Evolutionary conservation across 805 yeast species (phyloP).

Genomic region (Grigorovia jiainica): DNA sequence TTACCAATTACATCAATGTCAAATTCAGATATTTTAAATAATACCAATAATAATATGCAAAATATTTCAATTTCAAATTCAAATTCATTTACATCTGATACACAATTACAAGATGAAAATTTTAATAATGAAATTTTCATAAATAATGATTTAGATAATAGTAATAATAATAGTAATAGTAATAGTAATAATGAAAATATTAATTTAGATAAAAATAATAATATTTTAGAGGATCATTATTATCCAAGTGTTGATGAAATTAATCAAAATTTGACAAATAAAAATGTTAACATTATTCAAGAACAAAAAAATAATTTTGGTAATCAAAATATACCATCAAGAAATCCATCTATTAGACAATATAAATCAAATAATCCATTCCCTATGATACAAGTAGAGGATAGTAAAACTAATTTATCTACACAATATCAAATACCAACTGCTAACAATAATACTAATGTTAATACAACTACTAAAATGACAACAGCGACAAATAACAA

Average conservation of each 20-base stretch:
- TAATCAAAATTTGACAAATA: constrained; percentile 3
- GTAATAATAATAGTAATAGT: no score
- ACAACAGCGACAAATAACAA: constrained; percentile 1
- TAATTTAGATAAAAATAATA: not conserved
- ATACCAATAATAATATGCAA: no score
- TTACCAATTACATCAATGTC: constrained; percentile 1
- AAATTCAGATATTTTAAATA: no score
- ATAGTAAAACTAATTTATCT: not conserved
- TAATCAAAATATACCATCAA: not conserved
- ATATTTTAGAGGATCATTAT: constrained; percentile 3
- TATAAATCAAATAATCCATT: constrained; percentile 31
- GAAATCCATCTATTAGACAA: constrained; percentile 11
- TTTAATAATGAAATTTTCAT: not conserved
- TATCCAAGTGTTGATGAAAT: constrained; percentile 20
- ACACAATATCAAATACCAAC: not conserved
- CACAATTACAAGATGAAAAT: not conserved
- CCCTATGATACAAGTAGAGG: constrained; percentile 16
- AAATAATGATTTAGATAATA: no score
- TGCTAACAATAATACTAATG: not conserved
- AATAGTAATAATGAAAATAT: not conserved
- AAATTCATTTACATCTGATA: not conserved
- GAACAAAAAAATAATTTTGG: constrained; percentile 2
- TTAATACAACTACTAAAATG: constrained; percentile 1
- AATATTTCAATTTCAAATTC: constrained; percentile 3
- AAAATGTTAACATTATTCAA: not conserved